A percentile compares a stretch with the other conserved stretches of the same genome.
These are phyloP conservation scores for Pythium coloratum DNA, from an alignment of 352 stramenopile genomes.

Conservation along the genomic window DNA sequence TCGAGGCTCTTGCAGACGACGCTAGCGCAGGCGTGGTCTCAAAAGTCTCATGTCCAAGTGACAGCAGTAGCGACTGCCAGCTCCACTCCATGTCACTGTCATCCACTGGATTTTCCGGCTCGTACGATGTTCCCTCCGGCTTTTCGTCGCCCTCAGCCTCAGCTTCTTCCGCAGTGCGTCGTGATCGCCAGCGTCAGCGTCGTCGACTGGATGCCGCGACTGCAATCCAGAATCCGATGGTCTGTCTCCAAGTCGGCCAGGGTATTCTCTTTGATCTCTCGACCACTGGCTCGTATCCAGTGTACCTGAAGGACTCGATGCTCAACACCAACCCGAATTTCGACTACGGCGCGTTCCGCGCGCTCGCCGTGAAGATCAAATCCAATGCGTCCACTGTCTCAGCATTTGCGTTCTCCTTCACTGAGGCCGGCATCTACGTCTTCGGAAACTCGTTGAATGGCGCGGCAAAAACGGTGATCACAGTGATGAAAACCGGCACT, in stretches of 20 bases:
- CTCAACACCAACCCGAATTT: conserved; percentile 94
- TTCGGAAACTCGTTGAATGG: conserved; percentile 83
- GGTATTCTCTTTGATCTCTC: conserved; percentile 91
- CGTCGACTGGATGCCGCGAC: conserved; percentile 21
- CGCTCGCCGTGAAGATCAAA: conserved; percentile 59
- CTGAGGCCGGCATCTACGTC: conserved; percentile 82
- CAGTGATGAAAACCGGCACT: conserved; percentile 76
- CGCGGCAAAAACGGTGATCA: conserved; percentile 71
- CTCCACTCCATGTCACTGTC: conserved; percentile 55
- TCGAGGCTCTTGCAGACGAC: conserved; percentile 26
- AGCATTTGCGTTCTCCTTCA: conserved; percentile 89
- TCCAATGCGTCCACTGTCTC: conserved; percentile 60
- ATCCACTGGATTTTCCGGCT: conserved; percentile 57
- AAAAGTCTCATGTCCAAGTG: conserved; percentile 45
- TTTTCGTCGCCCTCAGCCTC: conserved; percentile 21
- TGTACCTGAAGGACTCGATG: conserved; percentile 95
- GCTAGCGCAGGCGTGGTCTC: conserved; percentile 37
- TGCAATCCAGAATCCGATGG: conserved; percentile 81
- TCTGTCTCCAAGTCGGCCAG: conserved; percentile 79
- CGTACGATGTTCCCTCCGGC: conserved; percentile 47
- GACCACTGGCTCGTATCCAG: conserved; percentile 72
- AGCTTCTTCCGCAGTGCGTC: background rate
- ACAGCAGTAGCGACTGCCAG: conserved; percentile 39
- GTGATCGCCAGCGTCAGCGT: background rate
- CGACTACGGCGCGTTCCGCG: conserved; percentile 88